Conservation (phyloP, 177 flowering plant species). For the Vitis hybrid region DNA sequence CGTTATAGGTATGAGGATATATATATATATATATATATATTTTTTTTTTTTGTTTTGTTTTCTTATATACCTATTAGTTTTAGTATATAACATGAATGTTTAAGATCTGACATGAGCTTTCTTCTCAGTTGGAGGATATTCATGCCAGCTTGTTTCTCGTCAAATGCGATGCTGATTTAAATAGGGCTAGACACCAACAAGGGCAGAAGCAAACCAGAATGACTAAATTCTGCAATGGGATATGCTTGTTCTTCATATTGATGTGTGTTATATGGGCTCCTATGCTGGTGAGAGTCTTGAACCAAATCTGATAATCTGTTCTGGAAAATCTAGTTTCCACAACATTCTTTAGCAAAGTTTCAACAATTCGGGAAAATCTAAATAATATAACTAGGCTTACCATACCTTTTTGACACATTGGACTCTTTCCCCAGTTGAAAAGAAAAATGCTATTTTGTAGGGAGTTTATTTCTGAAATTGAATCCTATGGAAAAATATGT, state of each 20-base stretch:
- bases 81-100: not conserved
- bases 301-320: not conserved
- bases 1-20: too few relatives aligned
- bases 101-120: slow-evolving; percentile 17
- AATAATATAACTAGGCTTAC: too few relatives aligned
- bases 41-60: not conserved
- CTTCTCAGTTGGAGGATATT: slow-evolving; percentile 78
- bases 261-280: slow-evolving; percentile 94
- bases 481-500: not conserved
- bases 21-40: not conserved
- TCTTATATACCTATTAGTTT: not conserved
- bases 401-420: too few relatives aligned
- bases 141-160: slow-evolving; percentile 89
- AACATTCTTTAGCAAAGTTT: too few relatives aligned
- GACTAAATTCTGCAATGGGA: slow-evolving; percentile 86
- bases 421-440: too few relatives aligned
- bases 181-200: slow-evolving; percentile 67
- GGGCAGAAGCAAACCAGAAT: slow-evolving; percentile 79
- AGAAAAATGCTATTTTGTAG: too few relatives aligned
- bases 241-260: slow-evolving; percentile 70
- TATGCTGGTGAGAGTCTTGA: slow-evolving; percentile 71
- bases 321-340: not conserved
- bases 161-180: slow-evolving; percentile 76
- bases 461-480: too few relatives aligned
- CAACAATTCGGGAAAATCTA: too few relatives aligned